phyloP scores from a whole-genome alignment of 2,329 filamentous ascomycete species.

The Teratosphaeria destructans region DNA sequence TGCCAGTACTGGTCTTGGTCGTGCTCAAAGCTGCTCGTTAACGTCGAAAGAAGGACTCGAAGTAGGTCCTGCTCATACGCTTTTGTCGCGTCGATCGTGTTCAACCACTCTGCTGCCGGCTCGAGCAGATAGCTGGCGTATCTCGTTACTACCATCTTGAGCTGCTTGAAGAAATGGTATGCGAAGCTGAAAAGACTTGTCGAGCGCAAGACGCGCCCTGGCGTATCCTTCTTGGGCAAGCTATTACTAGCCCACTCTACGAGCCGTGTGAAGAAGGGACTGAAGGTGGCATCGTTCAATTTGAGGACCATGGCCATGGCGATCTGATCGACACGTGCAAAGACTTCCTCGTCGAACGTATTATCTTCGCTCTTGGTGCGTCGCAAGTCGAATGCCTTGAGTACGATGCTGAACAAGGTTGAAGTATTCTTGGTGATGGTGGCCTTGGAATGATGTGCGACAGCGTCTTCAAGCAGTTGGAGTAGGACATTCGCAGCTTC shows the following conservation, averaged over 20 bases:
- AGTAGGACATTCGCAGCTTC: conserved; percentile 37
- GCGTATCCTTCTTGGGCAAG: conserved; percentile 50
- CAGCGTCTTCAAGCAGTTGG: conserved; percentile 53
- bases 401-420: conserved; percentile 52
- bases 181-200: conserved; percentile 77
- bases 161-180: conserved; percentile 65
- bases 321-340: conserved; percentile 49
- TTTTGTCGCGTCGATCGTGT: conserved; percentile 18
- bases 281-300: conserved; percentile 86
- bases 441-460: conserved; percentile 70
- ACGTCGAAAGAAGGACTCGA: conserved; percentile 57
- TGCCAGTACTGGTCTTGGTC: conserved; percentile 96
- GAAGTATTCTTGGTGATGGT: conserved; percentile 65
- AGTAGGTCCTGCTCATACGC: conserved; percentile 49
- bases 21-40: conserved; percentile 69
- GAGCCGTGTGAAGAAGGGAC: conserved; percentile 79
- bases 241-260: conserved; percentile 65
- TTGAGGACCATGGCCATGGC: conserved; percentile 90
- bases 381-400: conserved; percentile 54
- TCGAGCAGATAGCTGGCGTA: conserved; percentile 82
- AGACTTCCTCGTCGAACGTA: conserved; percentile 50
- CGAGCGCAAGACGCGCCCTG: conserved; percentile 51
- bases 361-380: conserved; percentile 40
- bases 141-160: conserved; percentile 89
- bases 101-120: conserved; percentile 56